Conservation (phyloP, 2,329 filamentous ascomycete genomes). For the Xylariomycetidae sp. region DNA sequence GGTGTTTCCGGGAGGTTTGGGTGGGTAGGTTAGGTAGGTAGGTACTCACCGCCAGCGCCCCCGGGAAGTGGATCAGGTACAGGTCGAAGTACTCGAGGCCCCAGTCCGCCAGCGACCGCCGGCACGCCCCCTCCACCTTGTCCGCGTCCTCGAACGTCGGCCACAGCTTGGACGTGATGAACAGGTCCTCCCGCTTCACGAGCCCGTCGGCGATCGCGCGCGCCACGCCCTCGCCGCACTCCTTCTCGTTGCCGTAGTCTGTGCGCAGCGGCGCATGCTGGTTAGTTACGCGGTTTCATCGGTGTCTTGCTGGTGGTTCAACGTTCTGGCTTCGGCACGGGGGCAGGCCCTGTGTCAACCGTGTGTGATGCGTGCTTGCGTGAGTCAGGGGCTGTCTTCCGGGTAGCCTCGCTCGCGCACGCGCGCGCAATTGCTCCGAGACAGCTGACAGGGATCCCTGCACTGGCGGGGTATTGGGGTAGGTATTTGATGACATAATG, state of each 20-base stretch:
- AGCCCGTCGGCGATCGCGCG: slow-evolving; percentile 76
- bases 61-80: slow-evolving; percentile 84
- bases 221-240: slow-evolving; percentile 69
- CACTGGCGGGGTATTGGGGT: slow-evolving; percentile 7
- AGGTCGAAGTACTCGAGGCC: slow-evolving; percentile 86
- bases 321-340: not conserved
- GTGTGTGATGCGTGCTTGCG: too few species aligned
- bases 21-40: too few species aligned
- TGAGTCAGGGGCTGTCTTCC: not conserved
- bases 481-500: too few species aligned
- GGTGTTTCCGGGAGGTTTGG: too few species aligned
- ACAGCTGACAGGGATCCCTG: slow-evolving; percentile 8
- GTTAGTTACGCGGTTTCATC: slow-evolving; percentile 4
- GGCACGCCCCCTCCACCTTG: slow-evolving; percentile 67
- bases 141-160: slow-evolving; percentile 83
- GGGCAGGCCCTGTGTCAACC: not conserved
- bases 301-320: not conserved
- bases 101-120: slow-evolving; percentile 75
- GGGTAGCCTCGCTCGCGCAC: slow-evolving; percentile 4
- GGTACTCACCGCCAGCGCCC: slow-evolving; percentile 78
- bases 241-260: slow-evolving; percentile 82
- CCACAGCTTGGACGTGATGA: slow-evolving; percentile 92
- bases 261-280: slow-evolving; percentile 3
- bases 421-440: slow-evolving; percentile 8
- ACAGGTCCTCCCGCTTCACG: slow-evolving; percentile 80